Evolutionary conservation across 1,139 yeast species (phyloP).

Genomic region (Wickerhamomyces sp.): DNA sequence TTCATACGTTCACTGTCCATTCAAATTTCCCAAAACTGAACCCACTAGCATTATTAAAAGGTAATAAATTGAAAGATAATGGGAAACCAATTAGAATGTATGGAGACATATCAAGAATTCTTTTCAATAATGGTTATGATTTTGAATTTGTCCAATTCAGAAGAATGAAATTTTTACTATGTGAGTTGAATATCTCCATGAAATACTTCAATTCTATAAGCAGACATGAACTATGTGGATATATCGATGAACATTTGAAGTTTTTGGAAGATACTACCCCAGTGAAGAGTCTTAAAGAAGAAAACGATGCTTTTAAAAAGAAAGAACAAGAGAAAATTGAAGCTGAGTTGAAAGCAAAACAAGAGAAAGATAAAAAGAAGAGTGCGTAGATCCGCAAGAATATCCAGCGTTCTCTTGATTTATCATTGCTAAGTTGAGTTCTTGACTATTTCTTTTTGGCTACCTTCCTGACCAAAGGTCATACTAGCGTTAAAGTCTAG

Average conservation of each 20-base stretch:
- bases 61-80: constrained; percentile 36
- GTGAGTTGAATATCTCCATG: constrained; percentile 45
- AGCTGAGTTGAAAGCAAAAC: no score
- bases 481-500: no score
- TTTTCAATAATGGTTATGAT: constrained; percentile 31
- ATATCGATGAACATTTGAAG: constrained; percentile 40
- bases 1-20: constrained; percentile 37
- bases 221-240: constrained; percentile 41
- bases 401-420: no score
- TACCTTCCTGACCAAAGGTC: no score
- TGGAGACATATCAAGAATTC: constrained; percentile 36
- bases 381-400: no score
- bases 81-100: constrained; percentile 42
- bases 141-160: constrained; percentile 58
- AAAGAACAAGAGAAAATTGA: background rate
- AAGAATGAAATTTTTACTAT: constrained; percentile 50
- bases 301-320: background rate
- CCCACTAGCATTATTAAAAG: constrained; percentile 44
- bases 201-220: constrained; percentile 42
- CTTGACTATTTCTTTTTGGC: no score
- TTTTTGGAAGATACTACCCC: constrained; percentile 18
- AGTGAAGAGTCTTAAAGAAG: background rate
- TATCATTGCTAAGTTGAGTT: no score
- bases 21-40: constrained; percentile 62
- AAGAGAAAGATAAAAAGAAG: no score